A percentile compares a stretch with the other conserved stretches of the same genome.
Conservation (phyloP, 225 moss, liverwort and hornwort species). For the Thuidium tamariscinum region DNA sequence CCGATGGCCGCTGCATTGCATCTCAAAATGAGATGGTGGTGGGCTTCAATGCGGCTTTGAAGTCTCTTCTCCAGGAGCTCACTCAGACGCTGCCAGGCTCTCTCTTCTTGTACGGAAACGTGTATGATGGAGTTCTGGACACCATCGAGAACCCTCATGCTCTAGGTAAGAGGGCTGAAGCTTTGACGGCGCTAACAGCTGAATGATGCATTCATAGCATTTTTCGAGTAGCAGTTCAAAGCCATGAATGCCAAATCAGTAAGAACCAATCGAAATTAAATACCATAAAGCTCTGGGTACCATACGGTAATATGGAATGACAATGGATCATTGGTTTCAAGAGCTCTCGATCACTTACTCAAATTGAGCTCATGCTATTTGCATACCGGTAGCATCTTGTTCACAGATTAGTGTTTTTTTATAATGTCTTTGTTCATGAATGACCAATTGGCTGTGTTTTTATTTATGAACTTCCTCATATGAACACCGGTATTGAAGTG, state of each 20-base stretch:
- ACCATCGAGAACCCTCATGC: constrained; percentile 20
- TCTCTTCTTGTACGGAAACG: constrained; percentile 33
- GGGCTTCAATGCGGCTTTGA: constrained; percentile 35
- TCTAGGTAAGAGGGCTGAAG: background rate
- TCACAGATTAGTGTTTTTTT: background rate
- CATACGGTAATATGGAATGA: background rate
- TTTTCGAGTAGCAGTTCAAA: background rate
- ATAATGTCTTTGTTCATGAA: too few relatives aligned
- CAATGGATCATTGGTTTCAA: background rate
- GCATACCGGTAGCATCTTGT: background rate
- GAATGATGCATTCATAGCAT: background rate
- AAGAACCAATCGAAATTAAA: too few relatives aligned
- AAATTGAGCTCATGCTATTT: background rate
- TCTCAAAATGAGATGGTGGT: constrained; percentile 28
- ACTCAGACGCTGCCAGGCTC: constrained; percentile 24
- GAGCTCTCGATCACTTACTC: background rate
- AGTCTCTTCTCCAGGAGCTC: constrained; percentile 12
- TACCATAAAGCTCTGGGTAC: too few relatives aligned
- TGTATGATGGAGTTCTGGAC: constrained; percentile 24
- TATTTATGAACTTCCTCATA: too few relatives aligned
- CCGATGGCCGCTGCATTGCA: constrained; percentile 42
- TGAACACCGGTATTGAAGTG: background rate
- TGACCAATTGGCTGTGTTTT: background rate
- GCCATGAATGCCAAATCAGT: background rate
- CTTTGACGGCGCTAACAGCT: too few relatives aligned